Percentiles rank a stretch among this genome's conserved stretches.
These are phyloP conservation scores for Litchi chinensis DNA, from an alignment of 345 rosid genomes.

Conservation along the genomic window DNA sequence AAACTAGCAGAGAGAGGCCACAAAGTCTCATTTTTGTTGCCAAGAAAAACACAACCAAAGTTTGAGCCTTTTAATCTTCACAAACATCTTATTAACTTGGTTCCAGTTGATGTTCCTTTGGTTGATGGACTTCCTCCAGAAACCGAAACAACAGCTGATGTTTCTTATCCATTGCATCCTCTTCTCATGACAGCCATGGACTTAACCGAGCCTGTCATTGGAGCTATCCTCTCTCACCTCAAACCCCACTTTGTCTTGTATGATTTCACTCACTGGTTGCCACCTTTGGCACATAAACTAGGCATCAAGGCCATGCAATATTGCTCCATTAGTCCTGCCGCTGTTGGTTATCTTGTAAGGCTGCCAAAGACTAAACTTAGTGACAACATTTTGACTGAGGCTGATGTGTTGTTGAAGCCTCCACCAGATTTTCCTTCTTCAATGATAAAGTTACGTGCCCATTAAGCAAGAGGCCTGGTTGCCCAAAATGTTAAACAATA, in stretches of 20 bases:
- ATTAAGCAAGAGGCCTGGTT: slow-evolving; percentile 22
- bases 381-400: slow-evolving; percentile 10
- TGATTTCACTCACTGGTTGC: slow-evolving; percentile 44
- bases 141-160: slow-evolving; percentile 35
- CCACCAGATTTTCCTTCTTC: slow-evolving; percentile 26
- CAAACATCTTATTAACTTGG: slow-evolving; percentile 29
- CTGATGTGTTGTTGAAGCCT: slow-evolving; percentile 26
- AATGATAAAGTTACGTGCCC: slow-evolving; percentile 19
- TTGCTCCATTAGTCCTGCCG: slow-evolving; percentile 20
- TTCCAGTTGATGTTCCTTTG: slow-evolving; percentile 30
- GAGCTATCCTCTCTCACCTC: slow-evolving; percentile 23
- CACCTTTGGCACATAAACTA: neutral
- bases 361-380: slow-evolving; percentile 17
- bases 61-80: slow-evolving; percentile 31
- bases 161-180: slow-evolving; percentile 20
- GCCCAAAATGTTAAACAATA: neutral
- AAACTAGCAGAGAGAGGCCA: slow-evolving; percentile 42
- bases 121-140: slow-evolving; percentile 41
- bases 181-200: slow-evolving; percentile 39
- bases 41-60: slow-evolving; percentile 21
- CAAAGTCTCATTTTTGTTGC: slow-evolving; percentile 39
- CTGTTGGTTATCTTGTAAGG: slow-evolving; percentile 24
- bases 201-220: slow-evolving; percentile 25
- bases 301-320: slow-evolving; percentile 29
- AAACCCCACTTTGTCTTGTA: slow-evolving; percentile 39